Evolutionary conservation across 139 green algal genomes (phyloP), one percentile per base, ranked within the genome.

Genomic region (Chlorella ohadii): DNA sequence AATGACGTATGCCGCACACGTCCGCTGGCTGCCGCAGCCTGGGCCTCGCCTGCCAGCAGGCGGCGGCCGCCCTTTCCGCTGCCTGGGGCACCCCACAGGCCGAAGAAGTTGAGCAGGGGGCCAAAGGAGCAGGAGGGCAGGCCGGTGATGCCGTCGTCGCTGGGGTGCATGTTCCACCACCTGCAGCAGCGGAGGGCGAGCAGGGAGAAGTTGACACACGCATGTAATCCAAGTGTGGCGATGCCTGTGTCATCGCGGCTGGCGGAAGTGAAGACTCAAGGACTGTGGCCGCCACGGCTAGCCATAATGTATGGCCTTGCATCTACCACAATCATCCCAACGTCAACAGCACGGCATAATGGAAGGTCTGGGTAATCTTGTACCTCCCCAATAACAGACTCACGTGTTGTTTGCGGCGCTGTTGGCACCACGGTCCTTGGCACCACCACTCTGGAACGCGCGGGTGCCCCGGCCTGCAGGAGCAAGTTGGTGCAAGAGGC

Each of bases 101-200:
- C 76, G 5, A 82, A 82, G 38, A 72, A 82, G 76, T 82, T 82
- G 76, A 82, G 76, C 59, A 82, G 36, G 27, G 76, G 76, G 0
- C 76, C 76, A 59, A 82, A 82, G 27, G 20, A 28, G 76, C 76
- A 82, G 36, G 34, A 27, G n/a, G 76, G 76, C 25, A 82, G 56
- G 36, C 16, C 27, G 1, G 15, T 33, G 11, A 38, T 6, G 7
- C 25, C 23, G 0, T n/a, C 19, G 12, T 22, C 27, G 59, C 22
- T 59, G 12, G 59, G 36, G 31, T 25, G 25, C 36, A 82, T 39
- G 34, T 57, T 57, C 76, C 76, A 82, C 59, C 57, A 72, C 0
- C 59, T 82, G 9, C 36, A n/a, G 38, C 72, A 13, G 64, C 7
- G 12, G 12, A 41, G 33, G 33, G 25, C 1, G 63, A 22, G 5